Conservation (phyloP, 345 rosid genomes). For the Theobroma cacao region DNA sequence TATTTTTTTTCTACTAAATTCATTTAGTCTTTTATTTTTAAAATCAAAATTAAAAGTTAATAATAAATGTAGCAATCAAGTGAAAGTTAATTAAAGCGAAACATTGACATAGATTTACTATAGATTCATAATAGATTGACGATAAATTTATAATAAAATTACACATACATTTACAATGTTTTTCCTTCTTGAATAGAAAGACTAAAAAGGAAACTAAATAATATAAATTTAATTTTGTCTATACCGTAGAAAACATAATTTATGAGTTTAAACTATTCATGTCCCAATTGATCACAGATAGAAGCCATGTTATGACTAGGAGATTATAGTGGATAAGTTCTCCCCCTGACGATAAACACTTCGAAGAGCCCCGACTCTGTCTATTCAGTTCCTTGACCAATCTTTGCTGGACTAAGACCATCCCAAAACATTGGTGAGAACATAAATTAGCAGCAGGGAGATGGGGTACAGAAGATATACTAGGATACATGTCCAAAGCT, state of each 20-base stretch:
- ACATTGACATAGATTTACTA: too few species aligned
- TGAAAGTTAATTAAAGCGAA: too few species aligned
- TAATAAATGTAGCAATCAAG: too few species aligned
- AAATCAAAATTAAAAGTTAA: too few species aligned
- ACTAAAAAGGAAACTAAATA: neutral
- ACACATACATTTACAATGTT: too few species aligned
- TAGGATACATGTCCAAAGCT: conserved; percentile 35
- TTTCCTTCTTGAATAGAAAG: neutral
- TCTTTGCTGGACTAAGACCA: conserved; percentile 26
- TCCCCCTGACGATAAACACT: too few species aligned
- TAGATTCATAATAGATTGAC: too few species aligned
- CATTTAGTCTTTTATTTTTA: neutral
- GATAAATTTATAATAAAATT: too few species aligned
- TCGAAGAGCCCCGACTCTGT: too few species aligned
- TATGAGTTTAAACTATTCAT: too few species aligned
- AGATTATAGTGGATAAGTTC: neutral
- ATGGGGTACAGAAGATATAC: conserved; percentile 36
- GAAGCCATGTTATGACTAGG: neutral
- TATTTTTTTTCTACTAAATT: neutral
- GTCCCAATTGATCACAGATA: too few species aligned
- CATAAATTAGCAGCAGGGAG: conserved; percentile 33
- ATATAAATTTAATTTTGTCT: neutral
- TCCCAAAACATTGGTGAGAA: conserved; percentile 34
- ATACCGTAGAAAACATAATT: neutral
- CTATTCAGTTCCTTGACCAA: neutral